Percentiles rank a stretch among this genome's conserved stretches.
These are phyloP conservation scores for Scenedesmus sp. DNA, from an alignment of 163 green algal species.

Conservation along the genomic window DNA sequence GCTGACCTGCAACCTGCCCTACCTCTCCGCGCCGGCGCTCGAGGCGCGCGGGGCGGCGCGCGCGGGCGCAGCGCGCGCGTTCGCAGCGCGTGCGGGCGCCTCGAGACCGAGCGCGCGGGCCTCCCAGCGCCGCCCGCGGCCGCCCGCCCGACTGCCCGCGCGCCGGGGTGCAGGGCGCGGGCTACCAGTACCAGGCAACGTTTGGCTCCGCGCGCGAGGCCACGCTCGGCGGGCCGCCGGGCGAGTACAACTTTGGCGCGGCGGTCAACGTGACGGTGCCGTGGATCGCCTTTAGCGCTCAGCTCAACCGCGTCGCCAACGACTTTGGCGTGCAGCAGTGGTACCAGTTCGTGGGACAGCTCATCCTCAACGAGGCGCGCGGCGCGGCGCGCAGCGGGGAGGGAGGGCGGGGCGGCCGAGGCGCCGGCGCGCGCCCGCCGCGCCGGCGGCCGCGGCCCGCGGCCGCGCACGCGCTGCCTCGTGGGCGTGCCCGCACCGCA, in stretches of 20 bases:
- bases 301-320: slow-evolving; percentile 29
- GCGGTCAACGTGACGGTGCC: slow-evolving; percentile 36
- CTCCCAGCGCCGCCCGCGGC: background rate
- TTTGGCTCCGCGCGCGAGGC: slow-evolving; percentile 16
- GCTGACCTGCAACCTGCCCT: slow-evolving; percentile 43
- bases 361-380: slow-evolving; percentile 5
- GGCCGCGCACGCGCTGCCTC: too few species aligned
- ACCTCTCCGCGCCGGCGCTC: slow-evolving; percentile 6
- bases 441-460: too few species aligned
- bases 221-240: background rate
- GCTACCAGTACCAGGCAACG: slow-evolving; percentile 1
- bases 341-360: slow-evolving; percentile 23
- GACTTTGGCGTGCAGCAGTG: slow-evolving; percentile 48
- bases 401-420: too few species aligned
- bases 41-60: background rate
- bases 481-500: too few species aligned
- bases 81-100: background rate
- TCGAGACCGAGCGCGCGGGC: background rate
- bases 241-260: slow-evolving; percentile 39
- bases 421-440: too few species aligned
- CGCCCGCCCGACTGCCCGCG: background rate
- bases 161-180: slow-evolving; percentile 15
- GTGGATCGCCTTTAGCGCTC: slow-evolving; percentile 12
- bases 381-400: too few species aligned
- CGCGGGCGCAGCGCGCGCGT: too few species aligned